Evolutionary conservation across 495 filamentous ascomycete genomes (phyloP).

Genomic region (Xylona heveae): DNA sequence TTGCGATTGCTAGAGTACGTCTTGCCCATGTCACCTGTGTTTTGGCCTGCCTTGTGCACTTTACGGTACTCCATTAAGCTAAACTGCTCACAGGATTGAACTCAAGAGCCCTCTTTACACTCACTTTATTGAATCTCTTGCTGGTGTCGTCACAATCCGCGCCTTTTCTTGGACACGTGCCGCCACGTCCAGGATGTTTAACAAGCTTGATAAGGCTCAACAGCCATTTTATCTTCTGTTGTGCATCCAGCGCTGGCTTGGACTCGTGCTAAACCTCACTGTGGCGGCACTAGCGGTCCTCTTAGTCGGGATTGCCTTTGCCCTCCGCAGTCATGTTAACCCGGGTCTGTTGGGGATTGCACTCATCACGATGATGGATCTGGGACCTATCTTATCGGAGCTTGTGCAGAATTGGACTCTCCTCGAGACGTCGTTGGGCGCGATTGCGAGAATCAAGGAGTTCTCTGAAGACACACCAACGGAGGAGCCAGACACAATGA

Average conservation of each 20-base stretch:
- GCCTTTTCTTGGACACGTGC: slow-evolving; percentile 17
- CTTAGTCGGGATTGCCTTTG: slow-evolving; percentile 8
- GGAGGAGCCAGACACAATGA: not conserved
- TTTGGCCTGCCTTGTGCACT: too few species aligned
- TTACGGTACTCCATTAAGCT: too few species aligned
- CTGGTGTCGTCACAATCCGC: slow-evolving; percentile 19
- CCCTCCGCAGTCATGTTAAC: slow-evolving; percentile 6
- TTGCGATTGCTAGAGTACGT: not conserved
- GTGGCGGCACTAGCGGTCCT: slow-evolving; percentile 12
- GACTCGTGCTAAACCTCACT: slow-evolving; percentile 11
- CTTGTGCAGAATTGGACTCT: slow-evolving; percentile 8
- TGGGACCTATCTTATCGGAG: slow-evolving; percentile 8
- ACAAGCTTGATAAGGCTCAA: slow-evolving; percentile 16
- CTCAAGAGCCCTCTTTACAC: too few species aligned
- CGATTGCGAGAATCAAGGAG: slow-evolving; percentile 5
- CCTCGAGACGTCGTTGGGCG: slow-evolving; percentile 1
- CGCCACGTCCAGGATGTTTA: slow-evolving; percentile 6
- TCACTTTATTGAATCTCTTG: slow-evolving; percentile 20
- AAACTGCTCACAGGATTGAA: too few species aligned
- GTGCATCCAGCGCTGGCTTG: slow-evolving; percentile 21
- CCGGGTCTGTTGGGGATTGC: slow-evolving; percentile 15
- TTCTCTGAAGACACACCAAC: not conserved
- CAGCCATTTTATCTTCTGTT: slow-evolving; percentile 21
- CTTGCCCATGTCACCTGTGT: too few species aligned
- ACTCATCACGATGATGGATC: slow-evolving; percentile 12